Conservation (phyloP, 306 rosid species). For the Medicago ruthenica region DNA sequence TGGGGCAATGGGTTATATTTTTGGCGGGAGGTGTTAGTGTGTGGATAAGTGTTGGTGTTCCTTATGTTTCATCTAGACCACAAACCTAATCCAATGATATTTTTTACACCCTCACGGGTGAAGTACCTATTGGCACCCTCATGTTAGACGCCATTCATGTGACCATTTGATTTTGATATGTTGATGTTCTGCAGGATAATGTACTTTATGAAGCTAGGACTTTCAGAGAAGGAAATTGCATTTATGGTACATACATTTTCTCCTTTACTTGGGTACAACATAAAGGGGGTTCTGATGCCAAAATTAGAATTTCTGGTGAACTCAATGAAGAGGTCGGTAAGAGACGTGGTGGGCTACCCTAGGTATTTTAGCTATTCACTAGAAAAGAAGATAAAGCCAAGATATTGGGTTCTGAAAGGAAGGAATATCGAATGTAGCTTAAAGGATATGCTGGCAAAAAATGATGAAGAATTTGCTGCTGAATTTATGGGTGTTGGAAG, state of each 20-base stretch:
- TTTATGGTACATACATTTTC: constrained; percentile 81
- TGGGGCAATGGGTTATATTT: too few relatives aligned
- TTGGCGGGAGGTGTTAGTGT: too few relatives aligned
- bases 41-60: too few relatives aligned
- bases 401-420: constrained; percentile 68
- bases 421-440: constrained; percentile 72
- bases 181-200: constrained; percentile 57
- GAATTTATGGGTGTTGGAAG: constrained; percentile 53
- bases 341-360: constrained; percentile 81
- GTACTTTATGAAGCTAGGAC: constrained; percentile 71
- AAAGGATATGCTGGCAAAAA: constrained; percentile 84
- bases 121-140: too few relatives aligned
- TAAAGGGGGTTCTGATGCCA: constrained; percentile 77
- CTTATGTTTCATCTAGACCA: too few relatives aligned
- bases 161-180: constrained; percentile 31
- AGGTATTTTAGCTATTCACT: constrained; percentile 93
- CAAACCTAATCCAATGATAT: too few relatives aligned
- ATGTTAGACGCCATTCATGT: too few relatives aligned
- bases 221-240: constrained; percentile 68
- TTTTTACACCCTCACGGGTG: too few relatives aligned
- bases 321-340: constrained; percentile 77
- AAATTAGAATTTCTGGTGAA: constrained; percentile 78
- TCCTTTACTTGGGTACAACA: constrained; percentile 83
- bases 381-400: constrained; percentile 88
- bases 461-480: constrained; percentile 79